phyloP scores from a whole-genome alignment of 169 alveolate genomes.

The Fabrea salina region DNA sequence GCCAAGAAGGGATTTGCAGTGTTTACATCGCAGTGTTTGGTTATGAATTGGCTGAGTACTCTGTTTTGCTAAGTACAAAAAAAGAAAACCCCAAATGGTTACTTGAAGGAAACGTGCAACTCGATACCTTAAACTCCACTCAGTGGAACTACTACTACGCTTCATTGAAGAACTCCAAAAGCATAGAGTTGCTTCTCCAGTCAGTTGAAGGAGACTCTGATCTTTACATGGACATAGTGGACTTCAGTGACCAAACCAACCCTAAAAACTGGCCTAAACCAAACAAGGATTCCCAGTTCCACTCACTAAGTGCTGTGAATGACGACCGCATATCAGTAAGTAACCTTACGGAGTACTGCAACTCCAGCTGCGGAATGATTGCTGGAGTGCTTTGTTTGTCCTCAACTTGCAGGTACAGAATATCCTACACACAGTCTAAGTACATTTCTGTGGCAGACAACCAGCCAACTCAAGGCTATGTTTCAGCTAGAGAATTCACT shows the following conservation, averaged over 20 bases:
- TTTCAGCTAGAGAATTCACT: not conserved
- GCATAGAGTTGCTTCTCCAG: not conserved
- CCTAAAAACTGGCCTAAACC: constrained; percentile 16
- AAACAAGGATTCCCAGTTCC: too few relatives aligned
- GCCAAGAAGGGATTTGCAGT: constrained; percentile 7
- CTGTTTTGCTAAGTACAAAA: not conserved
- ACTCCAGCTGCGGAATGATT: not conserved
- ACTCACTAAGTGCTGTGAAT: not conserved
- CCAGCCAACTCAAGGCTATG: not conserved
- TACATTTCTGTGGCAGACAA: not conserved
- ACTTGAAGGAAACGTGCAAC: not conserved
- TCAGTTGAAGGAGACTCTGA: constrained; percentile 25
- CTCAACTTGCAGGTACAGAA: not conserved
- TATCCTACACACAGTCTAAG: not conserved
- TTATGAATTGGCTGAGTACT: not conserved
- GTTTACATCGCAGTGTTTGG: constrained; percentile 22
- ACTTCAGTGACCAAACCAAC: not conserved
- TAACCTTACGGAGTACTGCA: not conserved
- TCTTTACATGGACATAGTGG: constrained; percentile 5
- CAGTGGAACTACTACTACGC: not conserved
- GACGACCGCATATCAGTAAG: too few relatives aligned
- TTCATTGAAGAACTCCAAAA: not conserved
- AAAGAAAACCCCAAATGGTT: not conserved
- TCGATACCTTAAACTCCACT: not conserved
- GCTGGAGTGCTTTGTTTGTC: not conserved